Evolutionary conservation across 306 rosid species (phyloP), one percentile per base, ranked within the genome.

Genomic region (Geum urbanum): DNA sequence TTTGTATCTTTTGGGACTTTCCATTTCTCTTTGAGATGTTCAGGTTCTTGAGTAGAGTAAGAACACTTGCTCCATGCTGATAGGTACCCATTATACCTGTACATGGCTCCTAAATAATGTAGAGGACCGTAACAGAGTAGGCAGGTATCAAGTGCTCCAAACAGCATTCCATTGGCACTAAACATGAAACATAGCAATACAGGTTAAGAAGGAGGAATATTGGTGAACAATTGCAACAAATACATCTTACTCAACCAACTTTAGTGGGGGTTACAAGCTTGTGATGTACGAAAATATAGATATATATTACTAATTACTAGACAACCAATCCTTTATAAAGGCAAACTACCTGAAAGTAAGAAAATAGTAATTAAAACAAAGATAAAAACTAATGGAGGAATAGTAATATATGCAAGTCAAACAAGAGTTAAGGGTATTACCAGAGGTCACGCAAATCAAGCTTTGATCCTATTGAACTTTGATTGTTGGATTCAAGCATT

Each of bases 101-200:
- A 90, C 90, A 81, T 83, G 71, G 95, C 97, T 72, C 95, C 92
- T 74, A 92, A 83, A 74, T 85, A 88, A 55, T 79, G 92, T 79
- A 94, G 81, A 70, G 67, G 80, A 60, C 95, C 83, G 65, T 90
- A 78, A 80, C 98, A 94, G 37, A 91, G 68, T 6, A 96, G 87
- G 78, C 98, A 94, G 58, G 64, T 76, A 56, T 73, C 75, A 78
- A 90, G 97, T 67, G 84, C 89, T 87, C 98, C 98, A 88, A 90
- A 94, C 91, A 94, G 85, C 98, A 94, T 94, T 61, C 95, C 98
- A 77, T 94, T 97, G 51, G 91, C 95, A 73, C 98, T 94, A 70
- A 63, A 71, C 27, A 76, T 61, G 63, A 58, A 51, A 16, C 66
- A 11, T n/a, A 71, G 44, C 60, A 72, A 67, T 16, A 51, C 40